phyloP scores from a whole-genome alignment of 2,329 filamentous ascomycete species.

The Fusarium sp. region DNA sequence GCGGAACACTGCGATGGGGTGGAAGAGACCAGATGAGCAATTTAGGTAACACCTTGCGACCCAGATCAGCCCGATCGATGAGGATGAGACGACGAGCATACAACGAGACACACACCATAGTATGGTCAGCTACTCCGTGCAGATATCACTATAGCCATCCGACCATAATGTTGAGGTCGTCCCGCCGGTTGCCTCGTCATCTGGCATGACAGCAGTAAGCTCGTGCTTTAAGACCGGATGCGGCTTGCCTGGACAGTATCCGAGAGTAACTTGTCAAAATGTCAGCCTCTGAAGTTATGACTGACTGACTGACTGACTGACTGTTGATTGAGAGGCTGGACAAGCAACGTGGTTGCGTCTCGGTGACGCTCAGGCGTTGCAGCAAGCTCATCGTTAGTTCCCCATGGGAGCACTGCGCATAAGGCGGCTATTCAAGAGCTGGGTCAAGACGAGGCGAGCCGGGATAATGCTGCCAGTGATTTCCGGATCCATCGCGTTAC shows the following conservation, averaged over 20 bases:
- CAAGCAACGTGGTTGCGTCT: neutral
- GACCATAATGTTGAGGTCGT: slow-evolving; percentile 13
- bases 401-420: slow-evolving; percentile 29
- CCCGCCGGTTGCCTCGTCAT: slow-evolving; percentile 19
- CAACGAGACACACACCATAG: slow-evolving; percentile 12
- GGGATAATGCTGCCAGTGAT: slow-evolving; percentile 36
- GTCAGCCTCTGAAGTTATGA: neutral
- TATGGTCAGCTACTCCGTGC: slow-evolving; percentile 14
- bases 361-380: slow-evolving; percentile 1
- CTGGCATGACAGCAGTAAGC: slow-evolving; percentile 3
- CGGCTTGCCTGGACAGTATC: slow-evolving; percentile 1
- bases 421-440: slow-evolving; percentile 37
- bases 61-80: slow-evolving; percentile 22
- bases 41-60: slow-evolving; percentile 22
- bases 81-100: slow-evolving; percentile 11
- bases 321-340: neutral
- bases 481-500: slow-evolving; percentile 43
- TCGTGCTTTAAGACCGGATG: slow-evolving; percentile 1
- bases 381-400: slow-evolving; percentile 13
- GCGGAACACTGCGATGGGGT: slow-evolving; percentile 8
- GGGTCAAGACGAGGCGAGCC: slow-evolving; percentile 28
- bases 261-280: slow-evolving; percentile 4
- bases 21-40: slow-evolving; percentile 17
- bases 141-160: slow-evolving; percentile 10
- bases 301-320: neutral